Evolutionary conservation across 1,284 basidiomycete species (phyloP), one percentile per base, ranked within the genome.

Genomic region (Omphalotus olearius): DNA sequence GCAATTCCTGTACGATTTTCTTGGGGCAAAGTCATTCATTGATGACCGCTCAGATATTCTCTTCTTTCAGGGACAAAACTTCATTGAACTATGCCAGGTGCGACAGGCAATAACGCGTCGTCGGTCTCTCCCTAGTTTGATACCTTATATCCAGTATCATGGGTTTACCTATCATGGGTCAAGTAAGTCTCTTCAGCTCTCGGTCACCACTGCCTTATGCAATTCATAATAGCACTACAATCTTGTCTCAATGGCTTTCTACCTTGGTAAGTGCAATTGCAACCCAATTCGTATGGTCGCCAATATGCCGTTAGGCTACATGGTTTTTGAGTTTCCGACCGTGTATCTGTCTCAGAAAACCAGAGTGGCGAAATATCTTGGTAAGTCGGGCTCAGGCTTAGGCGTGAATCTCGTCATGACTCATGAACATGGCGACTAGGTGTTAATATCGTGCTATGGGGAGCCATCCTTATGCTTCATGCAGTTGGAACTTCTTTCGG

Each of bases 241-340:
- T 58, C 65, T 84, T 10, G 76, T 85, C 2, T 82, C 83, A n/a
- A 68, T 83, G 58, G 78, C 82, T 0, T 87, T 86, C 61, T 83
- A 83, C 59, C 63, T 81, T 42, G 82, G 80, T 76, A 53, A 46
- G 64, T 48, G 13, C 13, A 18, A 50, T 11, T 6, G 40, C 25
- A 20, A 18, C 16, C 28, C 28, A 30, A 10, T 11, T 42, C 30
- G 9, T 49, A 39, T 55, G 36, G 53, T 44, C 45, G 50, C 26
- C 18, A 20, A 14, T n/a, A 4, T 3, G n/a, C 11, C 18, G 6
- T 16, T 45, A 82, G 82, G 82, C 1, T 84, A 78, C 59, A 64
- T 83, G 26, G 65, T 79, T 18, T 85, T 78, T 72, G 82, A 86
- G 59, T 84, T 85, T 54, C 82, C 84, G 1, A 83, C 82, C 0